phyloP scores from a whole-genome alignment of 352 stramenopile species.

The Pythium oligandrum region DNA sequence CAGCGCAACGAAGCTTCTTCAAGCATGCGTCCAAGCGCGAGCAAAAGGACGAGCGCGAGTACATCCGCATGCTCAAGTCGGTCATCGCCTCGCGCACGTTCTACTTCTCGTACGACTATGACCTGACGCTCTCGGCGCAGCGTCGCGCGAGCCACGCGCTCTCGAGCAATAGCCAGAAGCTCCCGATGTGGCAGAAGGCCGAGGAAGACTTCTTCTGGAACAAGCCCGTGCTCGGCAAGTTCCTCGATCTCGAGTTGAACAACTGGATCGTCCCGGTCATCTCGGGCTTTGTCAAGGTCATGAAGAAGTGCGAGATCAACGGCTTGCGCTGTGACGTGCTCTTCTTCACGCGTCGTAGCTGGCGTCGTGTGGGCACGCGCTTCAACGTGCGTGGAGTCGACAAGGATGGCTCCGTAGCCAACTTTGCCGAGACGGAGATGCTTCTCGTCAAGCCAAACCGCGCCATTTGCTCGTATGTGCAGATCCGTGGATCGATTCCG shows the following conservation, averaged over 20 bases:
- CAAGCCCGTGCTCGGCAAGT: constrained; percentile 52
- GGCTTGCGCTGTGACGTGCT: constrained; percentile 56
- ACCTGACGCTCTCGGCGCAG: constrained; percentile 60
- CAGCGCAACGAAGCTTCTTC: constrained; percentile 42
- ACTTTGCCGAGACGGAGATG: constrained; percentile 95
- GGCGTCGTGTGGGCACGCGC: constrained; percentile 81
- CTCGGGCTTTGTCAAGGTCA: constrained; percentile 62
- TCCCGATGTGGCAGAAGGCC: constrained; percentile 51
- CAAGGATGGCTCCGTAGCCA: constrained; percentile 85
- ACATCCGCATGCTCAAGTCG: constrained; percentile 52
- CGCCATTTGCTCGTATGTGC: constrained; percentile 85
- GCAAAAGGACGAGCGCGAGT: constrained; percentile 46
- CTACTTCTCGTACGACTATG: constrained; percentile 70
- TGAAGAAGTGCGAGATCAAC: constrained; percentile 61
- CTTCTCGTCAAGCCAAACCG: constrained; percentile 64
- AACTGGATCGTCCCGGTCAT: constrained; percentile 69
- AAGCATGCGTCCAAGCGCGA: constrained; percentile 52
- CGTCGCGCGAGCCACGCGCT: constrained; percentile 26
- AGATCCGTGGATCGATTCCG: constrained; percentile 95
- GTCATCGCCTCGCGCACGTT: constrained; percentile 47
- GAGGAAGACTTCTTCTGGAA: constrained; percentile 94
- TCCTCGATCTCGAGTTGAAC: constrained; percentile 44
- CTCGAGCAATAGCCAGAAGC: constrained; percentile 19
- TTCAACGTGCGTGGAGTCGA: constrained; percentile 92
- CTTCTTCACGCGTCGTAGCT: constrained; percentile 68